phyloP scores from a whole-genome alignment of 2,329 filamentous ascomycete genomes.

The Septoria linicola region DNA sequence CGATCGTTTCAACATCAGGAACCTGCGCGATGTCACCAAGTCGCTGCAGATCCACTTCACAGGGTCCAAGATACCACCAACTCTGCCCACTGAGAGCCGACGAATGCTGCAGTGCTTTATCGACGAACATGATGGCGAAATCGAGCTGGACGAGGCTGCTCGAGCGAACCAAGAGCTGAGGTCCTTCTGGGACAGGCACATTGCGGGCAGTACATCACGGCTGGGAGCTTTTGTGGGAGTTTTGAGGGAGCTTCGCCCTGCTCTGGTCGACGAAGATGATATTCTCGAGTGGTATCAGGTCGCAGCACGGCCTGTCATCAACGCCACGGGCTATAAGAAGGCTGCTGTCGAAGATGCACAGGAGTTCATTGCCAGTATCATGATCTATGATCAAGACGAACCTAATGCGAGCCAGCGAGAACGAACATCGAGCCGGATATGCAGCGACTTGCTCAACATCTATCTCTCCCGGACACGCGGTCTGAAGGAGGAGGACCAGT shows the following conservation, averaged over 20 bases:
- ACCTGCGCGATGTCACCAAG: slow-evolving; percentile 50
- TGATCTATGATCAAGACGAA: slow-evolving; percentile 62
- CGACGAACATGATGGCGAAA: slow-evolving; percentile 56
- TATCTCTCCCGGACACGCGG: slow-evolving; percentile 46
- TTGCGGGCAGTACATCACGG: slow-evolving; percentile 57
- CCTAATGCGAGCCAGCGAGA: slow-evolving; percentile 50
- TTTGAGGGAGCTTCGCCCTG: slow-evolving; percentile 62
- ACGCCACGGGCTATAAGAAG: slow-evolving; percentile 61
- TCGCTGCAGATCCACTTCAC: slow-evolving; percentile 48
- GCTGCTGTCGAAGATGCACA: slow-evolving; percentile 63
- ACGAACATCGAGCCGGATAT: slow-evolving; percentile 59
- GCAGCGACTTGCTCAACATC: slow-evolving; percentile 51
- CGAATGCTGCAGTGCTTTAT: slow-evolving; percentile 54
- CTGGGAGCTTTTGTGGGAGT: slow-evolving; percentile 68
- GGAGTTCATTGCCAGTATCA: slow-evolving; percentile 62
- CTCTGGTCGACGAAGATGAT: slow-evolving; percentile 62
- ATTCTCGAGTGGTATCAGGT: slow-evolving; percentile 71
- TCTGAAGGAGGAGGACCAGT: slow-evolving; percentile 37
- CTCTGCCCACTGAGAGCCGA: slow-evolving; percentile 61
- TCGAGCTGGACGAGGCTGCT: slow-evolving; percentile 64
- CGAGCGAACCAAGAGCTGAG: slow-evolving; percentile 71
- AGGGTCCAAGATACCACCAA: slow-evolving; percentile 45
- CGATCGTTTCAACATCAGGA: slow-evolving; percentile 26
- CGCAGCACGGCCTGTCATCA: slow-evolving; percentile 57
- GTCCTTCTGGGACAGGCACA: slow-evolving; percentile 63